These are phyloP conservation scores for Podospora pseudocomata DNA, from an alignment of 495 filamentous ascomycete species.

Conservation along the genomic window DNA sequence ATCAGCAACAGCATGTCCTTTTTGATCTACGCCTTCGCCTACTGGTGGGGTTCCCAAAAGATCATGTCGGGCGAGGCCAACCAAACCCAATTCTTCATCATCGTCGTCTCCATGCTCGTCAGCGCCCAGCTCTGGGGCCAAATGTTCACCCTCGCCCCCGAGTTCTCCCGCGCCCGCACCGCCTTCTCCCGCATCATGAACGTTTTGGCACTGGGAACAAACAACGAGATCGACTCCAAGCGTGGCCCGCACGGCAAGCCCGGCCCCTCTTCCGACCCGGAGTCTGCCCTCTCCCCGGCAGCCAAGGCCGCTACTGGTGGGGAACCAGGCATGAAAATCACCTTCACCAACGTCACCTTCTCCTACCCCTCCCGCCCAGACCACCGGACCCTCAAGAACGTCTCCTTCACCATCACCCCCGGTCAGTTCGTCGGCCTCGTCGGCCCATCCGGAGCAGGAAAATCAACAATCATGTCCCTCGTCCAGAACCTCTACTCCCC, in stretches of 20 bases:
- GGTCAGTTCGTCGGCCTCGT: slow-evolving; percentile 67
- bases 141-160: slow-evolving; percentile 34
- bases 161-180: slow-evolving; percentile 30
- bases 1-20: slow-evolving; percentile 71
- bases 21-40: slow-evolving; percentile 75
- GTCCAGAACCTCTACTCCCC: slow-evolving; percentile 63
- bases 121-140: slow-evolving; percentile 33
- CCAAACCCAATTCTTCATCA: slow-evolving; percentile 76
- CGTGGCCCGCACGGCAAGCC: slow-evolving; percentile 1
- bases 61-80: slow-evolving; percentile 61
- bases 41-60: slow-evolving; percentile 69
- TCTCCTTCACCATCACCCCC: slow-evolving; percentile 54
- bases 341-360: slow-evolving; percentile 56
- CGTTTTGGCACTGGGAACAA: slow-evolving; percentile 20
- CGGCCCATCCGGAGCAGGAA: slow-evolving; percentile 69
- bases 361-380: slow-evolving; percentile 56
- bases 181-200: slow-evolving; percentile 24
- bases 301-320: slow-evolving; percentile 57
- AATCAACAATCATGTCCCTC: slow-evolving; percentile 63
- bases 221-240: slow-evolving; percentile 16
- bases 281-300: slow-evolving; percentile 45
- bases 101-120: slow-evolving; percentile 53
- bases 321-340: slow-evolving; percentile 46
- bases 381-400: slow-evolving; percentile 44
- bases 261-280: slow-evolving; percentile 14